Evolutionary conservation across 2,329 filamentous ascomycete species (phyloP).

Genomic region (Botrytis medusae): DNA sequence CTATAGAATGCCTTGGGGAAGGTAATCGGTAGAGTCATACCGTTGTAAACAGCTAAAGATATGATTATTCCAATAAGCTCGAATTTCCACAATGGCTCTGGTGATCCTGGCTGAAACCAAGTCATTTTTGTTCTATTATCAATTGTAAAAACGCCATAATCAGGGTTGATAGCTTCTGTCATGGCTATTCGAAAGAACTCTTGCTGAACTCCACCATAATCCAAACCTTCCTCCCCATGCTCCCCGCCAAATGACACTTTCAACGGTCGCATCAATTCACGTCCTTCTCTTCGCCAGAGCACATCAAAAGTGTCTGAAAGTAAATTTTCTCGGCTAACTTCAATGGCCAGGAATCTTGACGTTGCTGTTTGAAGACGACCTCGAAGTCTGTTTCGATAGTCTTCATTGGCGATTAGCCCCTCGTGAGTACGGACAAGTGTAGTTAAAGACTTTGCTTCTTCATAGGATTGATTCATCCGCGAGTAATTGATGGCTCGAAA

Average conservation of each 20-base stretch:
- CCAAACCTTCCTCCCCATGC: slow-evolving; percentile 81
- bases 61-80: slow-evolving; percentile 86
- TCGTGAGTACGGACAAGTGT: slow-evolving; percentile 55
- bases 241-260: slow-evolving; percentile 86
- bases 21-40: slow-evolving; percentile 83
- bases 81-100: slow-evolving; percentile 85
- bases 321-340: slow-evolving; percentile 66
- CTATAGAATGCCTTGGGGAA: slow-evolving; percentile 85
- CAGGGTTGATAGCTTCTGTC: slow-evolving; percentile 73
- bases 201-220: slow-evolving; percentile 93
- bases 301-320: slow-evolving; percentile 79
- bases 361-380: slow-evolving; percentile 65
- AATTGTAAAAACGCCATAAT: slow-evolving; percentile 76
- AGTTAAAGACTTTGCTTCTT: slow-evolving; percentile 62
- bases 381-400: slow-evolving; percentile 61
- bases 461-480: slow-evolving; percentile 77
- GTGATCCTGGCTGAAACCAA: slow-evolving; percentile 82
- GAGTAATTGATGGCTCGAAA: slow-evolving; percentile 88
- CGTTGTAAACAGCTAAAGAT: slow-evolving; percentile 89
- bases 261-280: slow-evolving; percentile 79
- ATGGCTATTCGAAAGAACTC: slow-evolving; percentile 91
- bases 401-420: slow-evolving; percentile 54
- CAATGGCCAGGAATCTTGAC: slow-evolving; percentile 68
- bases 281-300: slow-evolving; percentile 80
- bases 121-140: slow-evolving; percentile 75